Percentiles rank a stretch among this genome's conserved stretches.
phyloP scores from a whole-genome alignment of 495 filamentous ascomycete species.

The Copromyces sp. region DNA sequence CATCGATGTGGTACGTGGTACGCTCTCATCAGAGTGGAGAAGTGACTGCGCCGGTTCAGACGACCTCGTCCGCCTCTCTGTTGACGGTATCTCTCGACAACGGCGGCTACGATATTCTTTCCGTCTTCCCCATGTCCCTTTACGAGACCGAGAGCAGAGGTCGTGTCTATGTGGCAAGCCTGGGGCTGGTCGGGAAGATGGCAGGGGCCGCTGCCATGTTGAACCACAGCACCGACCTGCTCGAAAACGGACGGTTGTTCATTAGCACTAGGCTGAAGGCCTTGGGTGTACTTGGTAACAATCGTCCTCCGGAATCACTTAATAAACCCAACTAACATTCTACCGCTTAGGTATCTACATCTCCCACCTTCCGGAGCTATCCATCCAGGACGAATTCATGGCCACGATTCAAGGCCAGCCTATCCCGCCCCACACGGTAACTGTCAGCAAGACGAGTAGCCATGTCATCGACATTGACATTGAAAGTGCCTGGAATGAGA shows the following conservation, averaged over 20 bases:
- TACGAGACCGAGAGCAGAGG: slow-evolving; percentile 39
- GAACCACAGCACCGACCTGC: slow-evolving; percentile 42
- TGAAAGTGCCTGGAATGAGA: slow-evolving; percentile 64
- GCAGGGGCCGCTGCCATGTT: slow-evolving; percentile 73
- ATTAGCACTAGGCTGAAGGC: slow-evolving; percentile 66
- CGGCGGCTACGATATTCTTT: slow-evolving; percentile 73
- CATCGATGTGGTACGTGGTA: slow-evolving; percentile 52
- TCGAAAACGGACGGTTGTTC: slow-evolving; percentile 49
- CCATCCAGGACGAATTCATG: slow-evolving; percentile 60
- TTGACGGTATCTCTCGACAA: slow-evolving; percentile 51
- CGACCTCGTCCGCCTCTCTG: slow-evolving; percentile 27
- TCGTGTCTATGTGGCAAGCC: slow-evolving; percentile 44
- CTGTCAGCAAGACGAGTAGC: slow-evolving; percentile 38
- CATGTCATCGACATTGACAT: slow-evolving; percentile 71
- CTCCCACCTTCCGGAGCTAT: slow-evolving; percentile 49
- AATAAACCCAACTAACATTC: not conserved
- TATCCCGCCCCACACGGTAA: slow-evolving; percentile 57
- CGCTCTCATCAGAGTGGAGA: slow-evolving; percentile 60
- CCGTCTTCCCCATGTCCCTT: slow-evolving; percentile 52
- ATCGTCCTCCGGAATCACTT: not conserved
- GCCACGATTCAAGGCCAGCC: slow-evolving; percentile 61
- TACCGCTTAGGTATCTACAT: slow-evolving; percentile 52
- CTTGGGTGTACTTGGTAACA: slow-evolving; percentile 64
- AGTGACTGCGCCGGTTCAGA: slow-evolving; percentile 41
- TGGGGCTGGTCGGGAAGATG: slow-evolving; percentile 84